Evolutionary conservation across 2,329 filamentous ascomycete genomes (phyloP).

Genomic region (Hymenoscyphus fructigenus): DNA sequence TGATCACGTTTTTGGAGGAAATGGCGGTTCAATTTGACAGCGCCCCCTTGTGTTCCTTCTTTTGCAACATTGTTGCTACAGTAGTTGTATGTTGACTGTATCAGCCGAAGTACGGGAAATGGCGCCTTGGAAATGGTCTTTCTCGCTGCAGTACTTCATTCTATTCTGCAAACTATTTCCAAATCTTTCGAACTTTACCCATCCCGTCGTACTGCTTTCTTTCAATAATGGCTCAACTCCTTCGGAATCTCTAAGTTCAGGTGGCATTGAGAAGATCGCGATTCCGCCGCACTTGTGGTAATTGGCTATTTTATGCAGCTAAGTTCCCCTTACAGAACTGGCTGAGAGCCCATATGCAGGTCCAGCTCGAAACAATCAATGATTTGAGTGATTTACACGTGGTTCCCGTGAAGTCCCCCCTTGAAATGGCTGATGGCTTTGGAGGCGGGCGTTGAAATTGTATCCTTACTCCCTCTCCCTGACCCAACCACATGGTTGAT

Average conservation of each 20-base stretch:
- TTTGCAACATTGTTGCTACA: not conserved
- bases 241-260: not conserved
- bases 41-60: not conserved
- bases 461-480: not conserved
- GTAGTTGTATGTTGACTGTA: not conserved
- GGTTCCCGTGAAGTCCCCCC: not conserved
- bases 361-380: not conserved
- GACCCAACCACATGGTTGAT: not conserved
- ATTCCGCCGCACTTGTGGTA: not conserved
- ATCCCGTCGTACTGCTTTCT: not conserved
- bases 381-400: not conserved
- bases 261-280: not conserved
- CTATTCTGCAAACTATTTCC: not conserved
- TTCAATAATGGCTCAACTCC: not conserved
- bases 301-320: not conserved
- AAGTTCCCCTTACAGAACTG: not conserved
- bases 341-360: not conserved
- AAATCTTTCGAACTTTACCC: not conserved
- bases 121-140: not conserved
- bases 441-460: not conserved
- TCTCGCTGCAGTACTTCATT: not conserved
- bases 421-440: not conserved
- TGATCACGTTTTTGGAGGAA: not conserved
- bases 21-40: not conserved
- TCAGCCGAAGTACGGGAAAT: not conserved